Percentiles rank a stretch among this genome's conserved stretches.
These are phyloP conservation scores for Globisporangium splendens DNA, from an alignment of 352 stramenopile species.

Conservation along the genomic window DNA sequence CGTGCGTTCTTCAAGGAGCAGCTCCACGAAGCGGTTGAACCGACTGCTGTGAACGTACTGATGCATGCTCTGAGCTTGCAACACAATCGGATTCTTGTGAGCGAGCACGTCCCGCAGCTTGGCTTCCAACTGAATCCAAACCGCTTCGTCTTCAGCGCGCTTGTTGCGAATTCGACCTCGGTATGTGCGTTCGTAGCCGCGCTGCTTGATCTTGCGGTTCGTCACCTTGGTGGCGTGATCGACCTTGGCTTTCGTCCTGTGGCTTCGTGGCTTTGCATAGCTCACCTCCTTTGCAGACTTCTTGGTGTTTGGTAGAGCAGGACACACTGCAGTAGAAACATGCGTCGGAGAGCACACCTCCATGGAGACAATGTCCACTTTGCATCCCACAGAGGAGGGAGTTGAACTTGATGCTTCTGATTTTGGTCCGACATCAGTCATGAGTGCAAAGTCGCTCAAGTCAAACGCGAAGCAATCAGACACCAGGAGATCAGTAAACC, in stretches of 20 bases:
- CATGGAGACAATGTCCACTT: background rate
- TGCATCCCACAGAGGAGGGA: background rate
- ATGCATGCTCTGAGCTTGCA: background rate
- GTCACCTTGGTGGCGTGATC: background rate
- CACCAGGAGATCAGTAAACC: too few relatives aligned
- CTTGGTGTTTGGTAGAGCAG: too few relatives aligned
- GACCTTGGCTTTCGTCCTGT: background rate
- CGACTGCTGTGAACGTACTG: background rate
- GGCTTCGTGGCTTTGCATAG: too few relatives aligned
- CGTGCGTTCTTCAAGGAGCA: background rate
- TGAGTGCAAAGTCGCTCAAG: constrained; percentile 1
- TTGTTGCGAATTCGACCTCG: constrained; percentile 5
- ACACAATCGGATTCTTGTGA: background rate
- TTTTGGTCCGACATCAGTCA: background rate
- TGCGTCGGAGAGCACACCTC: background rate
- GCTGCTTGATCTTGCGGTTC: constrained; percentile 9
- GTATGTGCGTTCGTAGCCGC: constrained; percentile 14
- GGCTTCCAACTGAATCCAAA: constrained; percentile 6
- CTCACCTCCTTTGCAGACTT: too few relatives aligned
- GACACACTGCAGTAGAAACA: too few relatives aligned
- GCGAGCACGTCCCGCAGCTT: constrained; percentile 2
- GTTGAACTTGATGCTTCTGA: too few relatives aligned
- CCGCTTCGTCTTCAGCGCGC: background rate
- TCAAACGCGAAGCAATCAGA: background rate
- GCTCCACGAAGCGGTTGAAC: constrained; percentile 2